Evolutionary conservation across 2,329 filamentous ascomycete species (phyloP), one percentile per base, ranked within the genome.

Genomic region (Colletotrichum phormii): DNA sequence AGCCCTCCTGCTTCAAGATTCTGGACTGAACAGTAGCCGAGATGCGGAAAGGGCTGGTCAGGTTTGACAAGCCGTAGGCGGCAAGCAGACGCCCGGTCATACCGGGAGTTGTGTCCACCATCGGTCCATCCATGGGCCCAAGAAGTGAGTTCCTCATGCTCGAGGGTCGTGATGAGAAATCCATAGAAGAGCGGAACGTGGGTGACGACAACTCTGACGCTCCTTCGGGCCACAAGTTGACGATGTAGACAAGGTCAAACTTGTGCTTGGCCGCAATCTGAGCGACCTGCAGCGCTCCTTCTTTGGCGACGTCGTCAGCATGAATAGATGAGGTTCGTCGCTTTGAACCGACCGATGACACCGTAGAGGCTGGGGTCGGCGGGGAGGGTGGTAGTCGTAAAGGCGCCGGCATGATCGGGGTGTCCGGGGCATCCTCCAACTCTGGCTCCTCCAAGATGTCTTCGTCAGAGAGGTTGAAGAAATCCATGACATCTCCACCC

Each of bases 221-320:
- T 74, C 58, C 42, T 49, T 78, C 82, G 4, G 89, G 88, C 89
- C 89, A 90, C 15, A 91, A 80, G 74, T 88, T 90, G 74, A 90
- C 86, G 35, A 91, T 85, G 75, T 91, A 91, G 13, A 90, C 83
- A 29, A 91, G 82, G 75, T 90, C 87, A 64, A 91, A 90, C 65
- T 88, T 84, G 78, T 89, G 89, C 65, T 86, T 85, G 4, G 82
- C 84, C 5, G 89, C 89, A 51, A 91, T 89, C 37, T 87, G 83
- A 1, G 88, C 88, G 8, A 87, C 87, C 77, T 89, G 22, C 74
- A 78, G 6, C 76, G 76, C 53, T 71, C 75, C 71, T 74, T 77
- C 6, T 71, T 72, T 54, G 76, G 77, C 57, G 75, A 67, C 65
- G 15, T 75, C 68, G 7, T 72, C 74, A 1, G 66, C 37, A 35